Evolutionary conservation across 805 yeast species (phyloP), one percentile per base, ranked within the genome.

Genomic region (Candida nitratophila): DNA sequence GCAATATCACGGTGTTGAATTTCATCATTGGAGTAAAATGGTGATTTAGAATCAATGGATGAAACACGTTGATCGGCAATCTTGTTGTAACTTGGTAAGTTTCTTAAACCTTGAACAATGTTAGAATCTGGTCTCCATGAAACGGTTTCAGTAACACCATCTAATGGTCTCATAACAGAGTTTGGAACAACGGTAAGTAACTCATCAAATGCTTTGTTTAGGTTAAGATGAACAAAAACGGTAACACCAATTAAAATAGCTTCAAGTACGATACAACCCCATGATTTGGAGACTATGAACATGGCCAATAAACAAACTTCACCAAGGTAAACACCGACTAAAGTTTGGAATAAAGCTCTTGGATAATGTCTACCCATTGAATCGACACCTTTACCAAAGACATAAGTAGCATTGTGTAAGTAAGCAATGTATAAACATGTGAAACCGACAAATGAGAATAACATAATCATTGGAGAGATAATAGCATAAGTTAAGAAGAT

Each of bases 221-320:
- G 62, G 49, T 78, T 74, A 27, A 77, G 16, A 55, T 91, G 96
- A 46, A 77, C 71, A 57, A 86, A 82, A 4, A 75, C 74, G 0
- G 97, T 87, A 50, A 73, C 63, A 9, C 73, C 76, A 14, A 87
- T 55, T 36, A 83, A 70, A 42, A 90, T 70, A 1, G 79, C 81
- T 61, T 85, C 86, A 43, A 91, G 65, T 3, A 82, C 86, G 50
- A 89, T 73, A 32, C 96, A 95, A 38, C 96, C 98, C 96, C 96
- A 91, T 36, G 95, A 84, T 70, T 87, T 87, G 48, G 95, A 89
- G 44, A 91, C 95, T 16, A 79, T 86, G 60, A 88, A 90, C 44
- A 93, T 64, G 44, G 96, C 97, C 43, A 93, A 60, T 50, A 93
- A 55, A 69, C 96, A 87, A 20, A 89, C 65, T 64, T 91, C 90